Evolutionary conservation across 495 filamentous ascomycete genomes (phyloP), one percentile per base, ranked within the genome.

Genomic region (Xylaria bambusicola): DNA sequence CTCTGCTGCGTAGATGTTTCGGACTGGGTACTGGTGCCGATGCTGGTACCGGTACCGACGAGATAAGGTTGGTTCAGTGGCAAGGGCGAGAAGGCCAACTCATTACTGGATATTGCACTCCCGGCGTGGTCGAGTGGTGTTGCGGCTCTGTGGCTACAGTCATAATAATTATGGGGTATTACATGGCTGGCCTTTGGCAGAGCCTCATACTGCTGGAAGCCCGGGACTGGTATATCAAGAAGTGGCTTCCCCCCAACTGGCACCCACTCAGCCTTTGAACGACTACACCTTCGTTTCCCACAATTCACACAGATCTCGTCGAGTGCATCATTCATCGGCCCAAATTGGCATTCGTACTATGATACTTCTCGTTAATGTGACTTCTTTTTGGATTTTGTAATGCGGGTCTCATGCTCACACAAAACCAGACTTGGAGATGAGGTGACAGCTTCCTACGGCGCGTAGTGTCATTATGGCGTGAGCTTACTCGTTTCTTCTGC

Each of bases 151-250:
- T 29, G 44, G 29, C 9, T 10, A n/a, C 12, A 21, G 38, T 20
- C 6, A 44, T 54, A 38, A n/a, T n/a, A 21, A 44, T 20, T 12
- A 44, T 54, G 52, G 26, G 52, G 52, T 44, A n/a, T n/a, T n/a
- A 33, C 38, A 44, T 54, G 52, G 20, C 18, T 38, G 17, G 40
- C n/a, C 27, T 6, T 47, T 2, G 31, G 29, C 54, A 57, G 54
- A 57, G 54, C 54, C 54, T 41, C 54, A 57, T n/a, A n/a, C n/a
- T n/a, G 7, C 24, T 9, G 18, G 29, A 48, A 29, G 54, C 45
- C 40, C 12, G 41, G 27, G 31, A 18, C 12, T 21, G 44, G 29
- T 57, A 57, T 57, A 49, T 57, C 41, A 48, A 6, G 27, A 13
- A 15, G 3, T 27, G 4, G 1, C 24, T 36, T 8, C 52, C 40